phyloP scores from a whole-genome alignment of 140 eudicot species.

The Stevia rebaudiana region DNA sequence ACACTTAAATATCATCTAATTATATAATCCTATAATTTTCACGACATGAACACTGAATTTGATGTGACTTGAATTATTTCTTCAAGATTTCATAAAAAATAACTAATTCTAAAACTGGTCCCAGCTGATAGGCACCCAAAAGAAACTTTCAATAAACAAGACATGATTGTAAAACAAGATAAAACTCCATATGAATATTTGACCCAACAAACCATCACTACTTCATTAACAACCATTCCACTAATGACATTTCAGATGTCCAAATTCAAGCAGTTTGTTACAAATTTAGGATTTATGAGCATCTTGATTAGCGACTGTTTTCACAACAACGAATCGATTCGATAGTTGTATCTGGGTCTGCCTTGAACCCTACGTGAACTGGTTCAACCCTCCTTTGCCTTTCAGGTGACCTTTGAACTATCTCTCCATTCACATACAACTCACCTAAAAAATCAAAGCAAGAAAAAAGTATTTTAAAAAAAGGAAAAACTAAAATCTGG shows the following conservation, averaged over 20 bases:
- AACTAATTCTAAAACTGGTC: background rate
- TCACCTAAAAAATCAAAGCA: slow-evolving; percentile 44
- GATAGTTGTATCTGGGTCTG: slow-evolving; percentile 81
- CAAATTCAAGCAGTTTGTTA: slow-evolving; percentile 1
- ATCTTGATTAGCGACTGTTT: slow-evolving; percentile 41
- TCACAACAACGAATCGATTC: slow-evolving; percentile 82
- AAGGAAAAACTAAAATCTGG: too few relatives aligned
- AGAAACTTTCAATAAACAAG: too few relatives aligned
- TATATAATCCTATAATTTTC: too few relatives aligned
- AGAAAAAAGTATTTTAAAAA: background rate
- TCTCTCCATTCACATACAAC: slow-evolving; percentile 83
- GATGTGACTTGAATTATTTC: background rate
- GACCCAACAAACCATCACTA: slow-evolving; percentile 12
- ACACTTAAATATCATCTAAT: too few relatives aligned
- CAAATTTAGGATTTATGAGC: background rate
- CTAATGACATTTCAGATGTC: too few relatives aligned
- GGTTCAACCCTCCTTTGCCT: slow-evolving; percentile 93
- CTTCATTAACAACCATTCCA: too few relatives aligned
- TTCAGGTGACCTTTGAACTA: slow-evolving; percentile 82
- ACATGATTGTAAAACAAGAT: background rate
- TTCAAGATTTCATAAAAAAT: background rate
- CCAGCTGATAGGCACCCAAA: background rate
- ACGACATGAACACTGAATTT: too few relatives aligned
- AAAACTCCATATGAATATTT: background rate
- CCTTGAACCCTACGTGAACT: slow-evolving; percentile 69